Base-by-base conservation (phyloP, 805 yeast genomes). In the Saturnispora serradocipensis region DNA sequence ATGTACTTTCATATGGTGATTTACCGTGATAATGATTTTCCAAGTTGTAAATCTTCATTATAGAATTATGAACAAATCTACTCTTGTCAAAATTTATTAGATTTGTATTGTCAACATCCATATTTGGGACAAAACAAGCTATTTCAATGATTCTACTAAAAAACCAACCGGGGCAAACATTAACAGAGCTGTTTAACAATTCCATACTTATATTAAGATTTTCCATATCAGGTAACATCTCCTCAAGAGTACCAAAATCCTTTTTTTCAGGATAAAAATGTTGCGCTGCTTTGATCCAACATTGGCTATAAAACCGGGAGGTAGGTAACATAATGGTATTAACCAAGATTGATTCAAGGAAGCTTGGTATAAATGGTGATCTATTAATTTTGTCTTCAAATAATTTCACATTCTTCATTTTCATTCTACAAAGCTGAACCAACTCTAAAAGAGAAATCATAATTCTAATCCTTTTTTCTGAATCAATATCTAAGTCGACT, bases 111-210 rank as follows among this genome's bases (percentile, higher is more conserved):
- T 76, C 81, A 39, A 80, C 74, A 48, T 84, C 78, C 80, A 81
- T 86, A 59, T 85, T 86, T 18, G 97, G 95, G 48, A 88, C 82
- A 61, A 77, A 82, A 56, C 85, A 81, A 1, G 84, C 80, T 54
- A 83, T 79, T 61, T 87, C 96, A 50, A 89, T 63, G 56, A 91
- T 69, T 54, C 95, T 80, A 59, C 86, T 91, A 24, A 85, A 72
- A 48, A 88, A 72, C 98, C 98, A 91, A 10, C 97, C 97, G 53
- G 88, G 79, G 61, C 97, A 90, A 2, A 96, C 93, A 5, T 78
- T 47, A 87, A 82, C 74, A 50, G 74, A 55, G 8, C 34, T 30
- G 2, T 40, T 4, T 8, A 45, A 34, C 25, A 58, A 5, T 3
- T 5, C 34, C 36, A 32, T 9, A 24, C 36, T 42, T 3, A 25